Evolutionary conservation across 371 early-diverging fungal genomes (phyloP), one percentile per base, ranked within the genome.

Genomic region (Actinomortierella ambigua): DNA sequence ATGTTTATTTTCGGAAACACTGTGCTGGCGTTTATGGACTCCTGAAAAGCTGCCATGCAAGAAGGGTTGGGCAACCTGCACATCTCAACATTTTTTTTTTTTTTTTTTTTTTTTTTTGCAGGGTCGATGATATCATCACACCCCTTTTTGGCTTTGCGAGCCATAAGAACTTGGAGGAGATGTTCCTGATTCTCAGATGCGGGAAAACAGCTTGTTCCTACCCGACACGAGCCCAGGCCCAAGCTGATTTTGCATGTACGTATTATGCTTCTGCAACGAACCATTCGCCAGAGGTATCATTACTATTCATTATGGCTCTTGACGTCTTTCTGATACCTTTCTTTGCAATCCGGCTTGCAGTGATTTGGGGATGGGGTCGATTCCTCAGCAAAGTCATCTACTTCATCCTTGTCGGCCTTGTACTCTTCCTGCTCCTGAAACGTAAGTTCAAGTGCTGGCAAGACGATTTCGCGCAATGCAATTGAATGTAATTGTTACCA

Each of bases 351-450:
- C n/a, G n/a, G n/a, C 7, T 3, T 9, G 49, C 44, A 65, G 59
- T 65, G 2, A 65, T 55, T 1, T 65, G 65, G 65, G 59, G 55
- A 55, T 65, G 55, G 65, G 60, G 60, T n/a, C 41, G 52, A 11
- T 65, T 65, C 50, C 41, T 65, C 51, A 65, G 59, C 44, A 50
- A 53, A 0, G 23, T 65, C 55, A 47, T 59, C 55, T 54, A 65
- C 50, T 24, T 65, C 24, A 0, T 65, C 14, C 22, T 65, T 0
- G 43, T 65, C 39, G 55, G 59, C 0, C 34, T 65, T 17, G 34
- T 59, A 34, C 49, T 65, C 43, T 59, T 65, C 39, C 1, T 51
- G 28, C 3, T 59, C 6, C 44, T 65, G 51, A 65, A 59, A 22
- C 5, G 59, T 65, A 55, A 59, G 65, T n/a, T n/a, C n/a, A n/a